A percentile compares a stretch with the other conserved stretches of the same genome.
phyloP scores from a whole-genome alignment of 495 filamentous ascomycete genomes.

The Aspergillus cavernicola region DNA sequence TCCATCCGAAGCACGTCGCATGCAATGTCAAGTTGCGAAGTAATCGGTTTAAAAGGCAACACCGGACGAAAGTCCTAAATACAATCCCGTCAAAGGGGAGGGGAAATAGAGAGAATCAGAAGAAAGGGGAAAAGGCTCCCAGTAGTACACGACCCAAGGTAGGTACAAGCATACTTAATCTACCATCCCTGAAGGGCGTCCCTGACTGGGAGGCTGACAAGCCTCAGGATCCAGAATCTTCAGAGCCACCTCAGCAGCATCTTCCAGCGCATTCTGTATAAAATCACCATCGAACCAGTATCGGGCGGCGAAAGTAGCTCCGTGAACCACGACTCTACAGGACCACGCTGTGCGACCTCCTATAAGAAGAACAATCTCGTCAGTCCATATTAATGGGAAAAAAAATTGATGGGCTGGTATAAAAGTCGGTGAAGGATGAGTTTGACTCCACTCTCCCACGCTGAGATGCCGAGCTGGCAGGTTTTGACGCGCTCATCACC shows the following conservation, averaged over 20 bases:
- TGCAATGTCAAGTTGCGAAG: slow-evolving; percentile 11
- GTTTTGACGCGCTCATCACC: not conserved
- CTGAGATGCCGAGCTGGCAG: slow-evolving; percentile 18
- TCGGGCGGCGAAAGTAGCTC: slow-evolving; percentile 57
- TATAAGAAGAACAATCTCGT: slow-evolving; percentile 30
- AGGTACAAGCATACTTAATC: not conserved
- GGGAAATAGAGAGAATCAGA: slow-evolving; percentile 12
- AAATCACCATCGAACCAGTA: slow-evolving; percentile 91
- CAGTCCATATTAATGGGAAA: slow-evolving; percentile 8
- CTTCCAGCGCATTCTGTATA: slow-evolving; percentile 83
- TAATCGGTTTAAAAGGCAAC: not conserved
- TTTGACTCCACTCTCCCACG: slow-evolving; percentile 28
- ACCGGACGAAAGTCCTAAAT: not conserved
- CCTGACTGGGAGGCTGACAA: not conserved
- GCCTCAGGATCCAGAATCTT: slow-evolving; percentile 28
- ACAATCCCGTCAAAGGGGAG: not conserved
- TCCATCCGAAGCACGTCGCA: slow-evolving; percentile 22
- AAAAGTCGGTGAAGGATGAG: slow-evolving; percentile 40
- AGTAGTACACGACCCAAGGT: slow-evolving; percentile 12
- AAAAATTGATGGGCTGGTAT: slow-evolving; percentile 10
- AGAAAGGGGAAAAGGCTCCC: slow-evolving; percentile 10
- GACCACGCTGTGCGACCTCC: slow-evolving; percentile 93
- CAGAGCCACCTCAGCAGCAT: slow-evolving; percentile 77
- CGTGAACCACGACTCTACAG: slow-evolving; percentile 59
- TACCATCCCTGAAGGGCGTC: not conserved